Evolutionary conservation across 2,329 filamentous ascomycete species (phyloP).

Genomic region (Phialocephala subalpina): DNA sequence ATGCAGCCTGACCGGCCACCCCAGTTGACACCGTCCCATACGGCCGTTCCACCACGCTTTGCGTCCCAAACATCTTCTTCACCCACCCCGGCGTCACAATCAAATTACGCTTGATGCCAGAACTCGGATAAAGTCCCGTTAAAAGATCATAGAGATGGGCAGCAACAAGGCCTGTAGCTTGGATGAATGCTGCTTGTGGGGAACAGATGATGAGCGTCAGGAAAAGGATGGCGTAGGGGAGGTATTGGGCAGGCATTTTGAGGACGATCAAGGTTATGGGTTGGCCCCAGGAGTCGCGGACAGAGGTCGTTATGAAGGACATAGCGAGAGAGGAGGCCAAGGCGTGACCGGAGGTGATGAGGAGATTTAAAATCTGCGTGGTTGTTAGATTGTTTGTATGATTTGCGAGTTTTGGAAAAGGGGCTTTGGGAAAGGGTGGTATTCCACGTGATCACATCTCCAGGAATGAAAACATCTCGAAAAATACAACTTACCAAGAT

Average conservation of each 20-base stretch:
- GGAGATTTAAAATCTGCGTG: constrained; percentile 56
- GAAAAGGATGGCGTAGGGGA: constrained; percentile 80
- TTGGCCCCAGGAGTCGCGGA: constrained; percentile 80
- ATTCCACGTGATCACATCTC: background rate
- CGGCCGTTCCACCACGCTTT: constrained; percentile 18
- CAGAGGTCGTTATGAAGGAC: constrained; percentile 81
- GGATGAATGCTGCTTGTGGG: constrained; percentile 61
- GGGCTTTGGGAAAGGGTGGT: background rate
- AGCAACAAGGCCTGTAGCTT: constrained; percentile 78
- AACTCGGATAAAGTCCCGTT: constrained; percentile 83
- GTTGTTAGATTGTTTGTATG: constrained; percentile 39
- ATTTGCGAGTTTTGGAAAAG: background rate
- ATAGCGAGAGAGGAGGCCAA: constrained; percentile 72
- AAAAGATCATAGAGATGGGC: constrained; percentile 90
- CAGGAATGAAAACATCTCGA: background rate
- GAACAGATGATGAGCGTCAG: constrained; percentile 75
- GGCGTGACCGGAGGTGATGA: constrained; percentile 52
- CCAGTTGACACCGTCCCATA: constrained; percentile 22
- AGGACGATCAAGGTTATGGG: constrained; percentile 82
- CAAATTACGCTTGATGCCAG: constrained; percentile 79
- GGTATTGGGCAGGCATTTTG: constrained; percentile 79
- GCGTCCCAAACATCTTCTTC: constrained; percentile 21
- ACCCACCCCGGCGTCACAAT: constrained; percentile 68
- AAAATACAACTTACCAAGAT: constrained; percentile 64
- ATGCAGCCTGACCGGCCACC: constrained; percentile 12